These are phyloP conservation scores for Suillus tomentosus DNA, from an alignment of 768 basidiomycete species.

Conservation along the genomic window DNA sequence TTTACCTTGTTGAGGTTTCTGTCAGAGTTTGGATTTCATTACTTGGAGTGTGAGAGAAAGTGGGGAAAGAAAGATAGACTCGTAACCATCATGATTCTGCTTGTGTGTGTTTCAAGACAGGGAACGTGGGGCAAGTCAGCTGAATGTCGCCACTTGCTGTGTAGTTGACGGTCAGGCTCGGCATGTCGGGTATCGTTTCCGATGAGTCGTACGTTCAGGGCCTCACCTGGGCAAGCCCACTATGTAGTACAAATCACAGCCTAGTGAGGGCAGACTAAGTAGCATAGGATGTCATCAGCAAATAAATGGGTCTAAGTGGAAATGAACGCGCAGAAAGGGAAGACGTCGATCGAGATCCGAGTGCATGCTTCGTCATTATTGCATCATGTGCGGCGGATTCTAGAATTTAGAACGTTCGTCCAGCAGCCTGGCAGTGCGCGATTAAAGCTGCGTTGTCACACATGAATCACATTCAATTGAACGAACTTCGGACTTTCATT, in stretches of 20 bases:
- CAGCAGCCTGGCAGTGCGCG: background rate
- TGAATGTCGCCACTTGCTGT: too few species aligned
- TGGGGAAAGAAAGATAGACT: background rate
- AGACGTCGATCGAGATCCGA: background rate
- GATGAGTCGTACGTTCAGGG: too few species aligned
- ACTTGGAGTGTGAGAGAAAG: background rate
- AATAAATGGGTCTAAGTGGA: too few species aligned
- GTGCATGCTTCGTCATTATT: background rate
- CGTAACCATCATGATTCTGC: background rate
- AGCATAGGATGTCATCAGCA: too few species aligned
- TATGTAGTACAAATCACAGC: too few species aligned
- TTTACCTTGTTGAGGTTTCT: background rate
- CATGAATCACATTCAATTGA: background rate
- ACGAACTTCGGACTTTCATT: background rate
- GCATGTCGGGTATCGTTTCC: too few species aligned
- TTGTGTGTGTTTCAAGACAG: too few species aligned
- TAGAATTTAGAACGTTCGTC: background rate
- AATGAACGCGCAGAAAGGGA: too few species aligned
- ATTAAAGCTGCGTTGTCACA: background rate
- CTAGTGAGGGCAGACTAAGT: too few species aligned
- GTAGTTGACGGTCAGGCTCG: too few species aligned
- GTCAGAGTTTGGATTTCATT: background rate
- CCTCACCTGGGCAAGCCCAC: too few species aligned
- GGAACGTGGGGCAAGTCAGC: too few species aligned
- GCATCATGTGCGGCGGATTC: background rate